These are phyloP conservation scores for Syzygium jambos DNA, from an alignment of 345 rosid genomes.

Conservation along the genomic window DNA sequence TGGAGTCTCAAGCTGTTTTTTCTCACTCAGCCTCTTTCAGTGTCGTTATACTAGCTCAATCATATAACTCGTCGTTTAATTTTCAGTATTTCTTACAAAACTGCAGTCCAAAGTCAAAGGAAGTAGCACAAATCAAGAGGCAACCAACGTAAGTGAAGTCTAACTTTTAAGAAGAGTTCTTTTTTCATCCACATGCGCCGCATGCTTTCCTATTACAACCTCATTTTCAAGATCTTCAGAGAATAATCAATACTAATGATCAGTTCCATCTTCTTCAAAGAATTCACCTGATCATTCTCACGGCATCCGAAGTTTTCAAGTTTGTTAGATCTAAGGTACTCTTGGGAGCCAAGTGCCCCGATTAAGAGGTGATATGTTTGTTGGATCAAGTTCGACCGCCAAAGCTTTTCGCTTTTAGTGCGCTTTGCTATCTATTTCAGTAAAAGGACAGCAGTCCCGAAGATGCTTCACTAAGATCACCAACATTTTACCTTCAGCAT, in stretches of 20 bases:
- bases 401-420: background rate
- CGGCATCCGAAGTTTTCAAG: background rate
- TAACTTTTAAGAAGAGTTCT: background rate
- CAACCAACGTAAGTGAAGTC: background rate
- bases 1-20: background rate
- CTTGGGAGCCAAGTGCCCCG: background rate
- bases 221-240: background rate
- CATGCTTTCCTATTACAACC: background rate
- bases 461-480: background rate
- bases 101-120: background rate
- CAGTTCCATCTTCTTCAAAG: background rate
- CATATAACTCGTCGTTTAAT: background rate
- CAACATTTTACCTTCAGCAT: conserved; percentile 43
- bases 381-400: background rate
- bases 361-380: background rate
- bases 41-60: background rate
- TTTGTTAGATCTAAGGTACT: background rate
- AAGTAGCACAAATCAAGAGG: background rate
- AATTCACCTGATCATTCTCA: background rate
- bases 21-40: background rate
- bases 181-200: background rate
- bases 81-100: background rate
- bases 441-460: background rate
- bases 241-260: background rate
- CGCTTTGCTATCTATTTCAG: background rate